Evolutionary conservation across 768 basidiomycete species (phyloP).

Genomic region (Mycena filopes): DNA sequence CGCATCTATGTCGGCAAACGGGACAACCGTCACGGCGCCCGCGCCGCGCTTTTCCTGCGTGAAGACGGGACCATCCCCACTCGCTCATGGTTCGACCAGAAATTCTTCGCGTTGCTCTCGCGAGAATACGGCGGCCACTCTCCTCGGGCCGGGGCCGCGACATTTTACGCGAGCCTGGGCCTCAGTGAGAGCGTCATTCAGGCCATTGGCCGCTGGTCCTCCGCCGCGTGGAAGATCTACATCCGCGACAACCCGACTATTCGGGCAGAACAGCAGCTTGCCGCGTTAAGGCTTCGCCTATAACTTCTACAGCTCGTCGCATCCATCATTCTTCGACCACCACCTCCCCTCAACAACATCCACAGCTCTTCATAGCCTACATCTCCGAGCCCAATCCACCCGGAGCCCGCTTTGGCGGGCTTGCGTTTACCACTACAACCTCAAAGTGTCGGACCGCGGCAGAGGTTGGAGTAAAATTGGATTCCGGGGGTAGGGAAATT

Average conservation of each 20-base stretch:
- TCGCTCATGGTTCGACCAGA: constrained; percentile 37
- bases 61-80: constrained; percentile 36
- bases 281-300: constrained; percentile 1
- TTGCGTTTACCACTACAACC: too few species aligned
- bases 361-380: constrained; percentile 1
- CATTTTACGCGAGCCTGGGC: constrained; percentile 38
- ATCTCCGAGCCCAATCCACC: not conserved
- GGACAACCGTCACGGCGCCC: constrained; percentile 27
- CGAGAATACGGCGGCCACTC: constrained; percentile 39
- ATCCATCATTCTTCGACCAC: constrained; percentile 8
- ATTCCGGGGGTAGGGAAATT: too few species aligned
- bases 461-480: too few species aligned
- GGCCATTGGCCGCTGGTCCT: constrained; percentile 39
- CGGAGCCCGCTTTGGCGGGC: not conserved
- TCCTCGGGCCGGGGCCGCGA: constrained; percentile 37
- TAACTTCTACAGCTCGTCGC: constrained; percentile 11
- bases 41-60: constrained; percentile 34
- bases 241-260: constrained; percentile 19
- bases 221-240: constrained; percentile 39
- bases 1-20: constrained; percentile 21
- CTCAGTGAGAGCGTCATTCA: constrained; percentile 38
- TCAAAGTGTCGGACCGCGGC: too few species aligned
- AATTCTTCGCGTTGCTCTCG: constrained; percentile 29
- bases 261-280: constrained; percentile 14
- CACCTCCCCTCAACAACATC: constrained; percentile 11